phyloP scores from a whole-genome alignment of 345 rosid genomes.

The Dovyalis caffra region DNA sequence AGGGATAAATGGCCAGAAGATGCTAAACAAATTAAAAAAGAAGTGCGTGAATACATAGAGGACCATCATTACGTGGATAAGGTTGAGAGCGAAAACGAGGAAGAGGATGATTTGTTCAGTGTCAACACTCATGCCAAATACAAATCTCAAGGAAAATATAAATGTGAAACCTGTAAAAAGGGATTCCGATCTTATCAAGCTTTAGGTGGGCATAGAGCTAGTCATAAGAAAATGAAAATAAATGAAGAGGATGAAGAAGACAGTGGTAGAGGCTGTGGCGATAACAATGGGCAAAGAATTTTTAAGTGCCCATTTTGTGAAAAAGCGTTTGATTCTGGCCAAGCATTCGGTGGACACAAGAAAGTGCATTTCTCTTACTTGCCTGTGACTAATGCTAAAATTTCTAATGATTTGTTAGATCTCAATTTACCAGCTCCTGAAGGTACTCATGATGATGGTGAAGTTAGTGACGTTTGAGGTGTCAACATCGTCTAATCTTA shows the following conservation, averaged over 20 bases:
- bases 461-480: slow-evolving; percentile 7
- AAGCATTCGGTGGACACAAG: slow-evolving; percentile 66
- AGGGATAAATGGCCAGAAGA: neutral
- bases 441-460: slow-evolving; percentile 15
- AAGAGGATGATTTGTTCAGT: slow-evolving; percentile 9
- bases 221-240: slow-evolving; percentile 17
- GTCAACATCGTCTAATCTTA: slow-evolving; percentile 1
- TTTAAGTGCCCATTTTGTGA: slow-evolving; percentile 48
- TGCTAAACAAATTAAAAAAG: neutral
- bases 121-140: neutral
- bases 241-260: neutral
- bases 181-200: slow-evolving; percentile 33
- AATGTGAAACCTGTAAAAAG: slow-evolving; percentile 31
- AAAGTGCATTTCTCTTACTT: slow-evolving; percentile 43
- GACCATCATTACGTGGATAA: neutral
- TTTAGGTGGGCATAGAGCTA: slow-evolving; percentile 35
- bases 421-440: slow-evolving; percentile 41
- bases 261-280: neutral
- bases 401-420: slow-evolving; percentile 24
- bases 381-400: neutral
- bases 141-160: slow-evolving; percentile 5
- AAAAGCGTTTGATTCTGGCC: slow-evolving; percentile 52
- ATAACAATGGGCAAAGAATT: neutral
- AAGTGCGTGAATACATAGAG: no score
- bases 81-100: neutral